Base-by-base conservation (phyloP, 169 alveolate genomes). In the Cryptosporidium sp. region DNA sequence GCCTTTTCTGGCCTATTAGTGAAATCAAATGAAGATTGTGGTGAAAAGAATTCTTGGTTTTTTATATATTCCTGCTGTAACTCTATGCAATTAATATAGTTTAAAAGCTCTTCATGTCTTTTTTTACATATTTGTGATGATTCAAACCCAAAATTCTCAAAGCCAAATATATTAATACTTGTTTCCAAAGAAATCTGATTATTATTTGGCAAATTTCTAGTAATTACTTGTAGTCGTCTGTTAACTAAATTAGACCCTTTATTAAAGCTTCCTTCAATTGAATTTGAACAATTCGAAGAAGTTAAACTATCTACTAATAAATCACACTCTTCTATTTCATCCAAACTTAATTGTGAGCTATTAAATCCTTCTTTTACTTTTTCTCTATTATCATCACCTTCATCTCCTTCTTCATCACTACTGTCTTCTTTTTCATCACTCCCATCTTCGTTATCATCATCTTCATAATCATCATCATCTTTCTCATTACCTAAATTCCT, bases 71-170 rank as follows among this genome's bases (percentile, higher is more conserved):
- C 67, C 10, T 8, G 29, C 29, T 8, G 16, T 23, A 8, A 8
- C 9, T 41, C 16, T 3, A 18, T 55, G n/a, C 26, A 16, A n/a
- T 65, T 6, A 37, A 65, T 65, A 37, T 65, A 65, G 21, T 65
- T 29, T 29, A 35, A 14, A 65, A 65, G 71, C 37, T 69, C 84
- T 16, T 69, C 45, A 23, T 45, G 65, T 29, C 21, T 69, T 23
- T 41, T 69, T 9, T 23, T 69, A 29, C 5, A 26, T 23, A 16
- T 18, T 41, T 45, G 33, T n/a, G 68, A 55, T 5, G 70, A 52
- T 26, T 73, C 86, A 35, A 73, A 23, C 26, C 86, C 86, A 59
- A 70, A 70, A 41, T 73, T 59, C 10, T 73, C 86, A 33, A 33
- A 29, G 0, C 86, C 86, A 41, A 33, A 73, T 18, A 73, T 73